Evolutionary conservation across 306 rosid species (phyloP).

Genomic region (Ziziphus jujuba): DNA sequence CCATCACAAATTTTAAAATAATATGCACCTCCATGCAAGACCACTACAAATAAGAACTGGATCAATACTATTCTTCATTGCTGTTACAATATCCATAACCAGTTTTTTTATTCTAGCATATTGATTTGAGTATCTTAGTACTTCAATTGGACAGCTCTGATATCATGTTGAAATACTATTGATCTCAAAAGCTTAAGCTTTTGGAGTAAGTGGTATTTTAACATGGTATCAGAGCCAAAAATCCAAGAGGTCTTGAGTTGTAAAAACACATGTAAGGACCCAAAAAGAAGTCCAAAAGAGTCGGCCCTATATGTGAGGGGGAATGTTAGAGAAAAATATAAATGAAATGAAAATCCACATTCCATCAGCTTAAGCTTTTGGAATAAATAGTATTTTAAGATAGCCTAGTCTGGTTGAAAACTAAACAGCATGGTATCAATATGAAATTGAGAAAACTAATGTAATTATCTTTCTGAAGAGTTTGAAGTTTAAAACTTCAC

Average conservation of each 20-base stretch:
- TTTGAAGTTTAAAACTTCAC: slow-evolving; percentile 59
- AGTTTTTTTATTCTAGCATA: slow-evolving; percentile 43
- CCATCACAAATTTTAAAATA: slow-evolving; percentile 58
- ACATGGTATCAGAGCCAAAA: too few relatives aligned
- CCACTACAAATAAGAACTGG: slow-evolving; percentile 69
- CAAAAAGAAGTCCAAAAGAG: too few relatives aligned
- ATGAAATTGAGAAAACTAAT: slow-evolving; percentile 19
- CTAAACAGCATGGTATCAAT: not conserved
- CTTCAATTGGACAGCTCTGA: slow-evolving; percentile 63
- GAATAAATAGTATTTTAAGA: too few relatives aligned
- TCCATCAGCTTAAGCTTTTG: too few relatives aligned
- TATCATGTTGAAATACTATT: too few relatives aligned
- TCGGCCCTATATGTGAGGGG: too few relatives aligned
- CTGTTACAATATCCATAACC: slow-evolving; percentile 56
- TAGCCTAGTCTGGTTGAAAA: not conserved
- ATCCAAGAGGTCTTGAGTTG: too few relatives aligned
- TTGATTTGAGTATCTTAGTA: slow-evolving; percentile 57
- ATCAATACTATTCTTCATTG: slow-evolving; percentile 52
- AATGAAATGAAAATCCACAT: too few relatives aligned
- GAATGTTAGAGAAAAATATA: too few relatives aligned
- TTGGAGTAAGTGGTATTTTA: too few relatives aligned
- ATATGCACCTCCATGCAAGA: slow-evolving; percentile 83
- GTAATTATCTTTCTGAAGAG: slow-evolving; percentile 72
- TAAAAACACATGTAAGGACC: too few relatives aligned
- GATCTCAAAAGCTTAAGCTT: too few relatives aligned